phyloP scores from a whole-genome alignment of 176 grass and related monocot genomes.

The Zea luxurians region DNA sequence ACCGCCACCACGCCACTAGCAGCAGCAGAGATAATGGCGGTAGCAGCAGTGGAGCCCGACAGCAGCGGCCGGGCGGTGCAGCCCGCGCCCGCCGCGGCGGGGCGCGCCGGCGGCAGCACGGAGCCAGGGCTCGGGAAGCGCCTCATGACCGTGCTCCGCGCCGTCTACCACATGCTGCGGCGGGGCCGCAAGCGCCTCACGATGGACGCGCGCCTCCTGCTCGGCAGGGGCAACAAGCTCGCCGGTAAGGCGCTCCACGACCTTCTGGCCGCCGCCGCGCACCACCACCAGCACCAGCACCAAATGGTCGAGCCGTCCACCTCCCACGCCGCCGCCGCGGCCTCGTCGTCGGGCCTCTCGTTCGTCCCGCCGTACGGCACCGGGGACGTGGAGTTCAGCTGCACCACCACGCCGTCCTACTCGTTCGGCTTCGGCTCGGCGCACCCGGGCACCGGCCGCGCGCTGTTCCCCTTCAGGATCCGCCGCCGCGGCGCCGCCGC shows the following conservation, averaged over 20 bases:
- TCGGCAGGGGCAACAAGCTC: slow-evolving; percentile 66
- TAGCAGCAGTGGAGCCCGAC: too few relatives aligned
- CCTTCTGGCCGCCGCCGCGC: slow-evolving; percentile 40
- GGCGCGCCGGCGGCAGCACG: slow-evolving; percentile 18
- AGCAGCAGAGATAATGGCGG: too few relatives aligned
- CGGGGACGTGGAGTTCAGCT: slow-evolving; percentile 86
- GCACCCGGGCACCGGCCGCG: not conserved
- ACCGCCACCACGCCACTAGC: too few relatives aligned
- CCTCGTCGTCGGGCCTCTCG: slow-evolving; percentile 2
- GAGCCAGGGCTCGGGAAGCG: slow-evolving; percentile 63
- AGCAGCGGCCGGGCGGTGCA: too few relatives aligned
- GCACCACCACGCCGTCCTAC: slow-evolving; percentile 66
- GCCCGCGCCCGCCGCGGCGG: not conserved
- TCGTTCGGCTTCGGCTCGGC: not conserved
- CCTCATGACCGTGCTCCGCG: slow-evolving; percentile 51
- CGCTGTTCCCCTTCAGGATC: slow-evolving; percentile 39
- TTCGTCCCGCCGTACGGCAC: slow-evolving; percentile 37
- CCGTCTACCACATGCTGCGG: slow-evolving; percentile 83
- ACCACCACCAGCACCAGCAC: slow-evolving; percentile 10
- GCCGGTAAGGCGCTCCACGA: slow-evolving; percentile 53
- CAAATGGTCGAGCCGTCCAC: not conserved
- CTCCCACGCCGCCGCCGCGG: too few relatives aligned
- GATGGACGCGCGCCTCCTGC: slow-evolving; percentile 72
- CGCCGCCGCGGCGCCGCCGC: slow-evolving; percentile 14
- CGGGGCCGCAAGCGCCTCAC: slow-evolving; percentile 68